Base-by-base conservation (phyloP, 2,329 filamentous ascomycete genomes). In the Sporothrix inflata region DNA sequence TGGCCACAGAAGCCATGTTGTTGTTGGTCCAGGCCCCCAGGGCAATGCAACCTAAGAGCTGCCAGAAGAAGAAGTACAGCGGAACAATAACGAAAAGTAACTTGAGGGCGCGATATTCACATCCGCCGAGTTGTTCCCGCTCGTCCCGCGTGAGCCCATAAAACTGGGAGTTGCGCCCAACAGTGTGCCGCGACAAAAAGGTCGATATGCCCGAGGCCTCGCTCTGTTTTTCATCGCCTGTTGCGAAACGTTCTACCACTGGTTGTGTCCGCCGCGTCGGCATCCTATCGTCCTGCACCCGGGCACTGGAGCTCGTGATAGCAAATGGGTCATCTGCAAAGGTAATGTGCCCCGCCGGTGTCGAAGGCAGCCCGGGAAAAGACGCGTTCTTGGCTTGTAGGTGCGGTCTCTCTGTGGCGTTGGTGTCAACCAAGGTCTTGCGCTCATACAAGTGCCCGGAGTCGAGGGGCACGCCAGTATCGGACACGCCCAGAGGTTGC, bases 71-170 rank as follows among this genome's bases (percentile, higher is more conserved):
- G 34, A 86, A 90, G 77, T 92, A 92, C 6, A 87, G 74, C 0
- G 88, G 88, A 6, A 92, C 88, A 24, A 90, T 77, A 75, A 87
- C 82, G 2, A 87, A 84, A 1, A 92, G 82, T 5, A 91, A 79
- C 65, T 84, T 84, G 24, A 92, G 83, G 19, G 90, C 89, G 55
- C 87, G 85, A 77, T 91, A 91, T 78, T 92, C 90, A 71, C 85
- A 87, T 0, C 89, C 88, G 34, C 90, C 89, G 0, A 91, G 81
- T 38, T 84, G 82, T 69, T 88, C 85, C 47, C 87, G 84, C 75
- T 90, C 86, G 16, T 84, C 83, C 24, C 82, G 81, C 0, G 82
- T 83, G 49, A 90, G 79, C 60, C 85, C 83, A 75, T 86, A 83
- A 73, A 90, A 88, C 72, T 87, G 85, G 1, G 84, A 84, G 77